These are phyloP conservation scores for Carex myosuroides DNA, from an alignment of 176 grass and related monocot species.

Conservation along the genomic window DNA sequence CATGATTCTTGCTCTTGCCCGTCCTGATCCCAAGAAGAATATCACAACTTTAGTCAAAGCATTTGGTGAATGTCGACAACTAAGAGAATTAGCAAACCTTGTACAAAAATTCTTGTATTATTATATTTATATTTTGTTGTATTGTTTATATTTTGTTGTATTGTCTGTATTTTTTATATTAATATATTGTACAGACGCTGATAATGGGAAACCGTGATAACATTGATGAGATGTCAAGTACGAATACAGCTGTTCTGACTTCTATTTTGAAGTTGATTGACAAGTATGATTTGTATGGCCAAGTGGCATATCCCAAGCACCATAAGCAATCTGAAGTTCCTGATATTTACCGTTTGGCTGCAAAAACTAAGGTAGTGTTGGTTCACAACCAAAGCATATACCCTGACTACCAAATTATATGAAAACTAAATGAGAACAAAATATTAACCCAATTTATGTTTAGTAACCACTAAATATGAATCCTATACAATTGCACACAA, in stretches of 20 bases:
- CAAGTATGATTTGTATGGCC: conserved; percentile 85
- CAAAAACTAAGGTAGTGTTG: conserved; percentile 59
- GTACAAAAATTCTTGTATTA: conserved; percentile 31
- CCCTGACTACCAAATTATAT: not conserved
- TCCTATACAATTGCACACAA: not conserved
- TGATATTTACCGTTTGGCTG: conserved; percentile 66
- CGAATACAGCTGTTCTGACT: conserved; percentile 66
- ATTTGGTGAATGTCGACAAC: conserved; percentile 65
- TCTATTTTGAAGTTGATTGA: conserved; percentile 77
- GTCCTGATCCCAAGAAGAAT: conserved; percentile 84
- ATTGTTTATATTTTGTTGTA: not conserved
- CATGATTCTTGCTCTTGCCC: conserved; percentile 76
- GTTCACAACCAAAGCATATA: not conserved
- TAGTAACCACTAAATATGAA: not conserved
- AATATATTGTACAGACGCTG: conserved; percentile 45
- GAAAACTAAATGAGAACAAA: not conserved
- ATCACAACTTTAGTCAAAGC: conserved; percentile 70
- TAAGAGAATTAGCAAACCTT: conserved; percentile 88
- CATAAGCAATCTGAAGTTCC: conserved; percentile 90
- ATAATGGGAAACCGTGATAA: conserved; percentile 90
- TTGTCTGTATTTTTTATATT: not conserved
- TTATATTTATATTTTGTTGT: not conserved
- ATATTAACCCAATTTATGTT: not conserved
- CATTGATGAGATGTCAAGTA: conserved; percentile 84
- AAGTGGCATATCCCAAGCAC: conserved; percentile 86